phyloP scores from a whole-genome alignment of 75 land plant genomes.

The Pinus albicaulis region DNA sequence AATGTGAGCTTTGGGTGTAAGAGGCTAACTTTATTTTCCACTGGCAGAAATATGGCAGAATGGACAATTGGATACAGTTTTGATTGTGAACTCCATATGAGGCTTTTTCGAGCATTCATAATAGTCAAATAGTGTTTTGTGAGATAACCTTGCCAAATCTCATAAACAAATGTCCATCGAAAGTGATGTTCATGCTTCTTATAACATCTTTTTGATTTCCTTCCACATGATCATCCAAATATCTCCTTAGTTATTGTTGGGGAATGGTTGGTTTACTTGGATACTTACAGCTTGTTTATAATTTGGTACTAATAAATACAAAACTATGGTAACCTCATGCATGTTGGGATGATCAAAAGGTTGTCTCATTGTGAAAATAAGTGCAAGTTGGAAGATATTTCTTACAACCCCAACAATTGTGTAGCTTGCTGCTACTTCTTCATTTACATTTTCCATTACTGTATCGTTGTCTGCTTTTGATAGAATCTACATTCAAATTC shows the following conservation, averaged over 20 bases:
- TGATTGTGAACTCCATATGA: neutral
- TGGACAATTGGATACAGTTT: neutral
- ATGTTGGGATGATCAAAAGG: constrained; percentile 86
- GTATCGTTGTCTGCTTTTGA: constrained; percentile 66
- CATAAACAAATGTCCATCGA: constrained; percentile 77
- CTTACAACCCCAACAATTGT: constrained; percentile 64
- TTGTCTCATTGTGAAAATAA: constrained; percentile 81
- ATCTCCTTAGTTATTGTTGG: constrained; percentile 27
- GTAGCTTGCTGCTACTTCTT: constrained; percentile 64
- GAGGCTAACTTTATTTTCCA: neutral
- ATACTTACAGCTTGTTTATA: constrained; percentile 16
- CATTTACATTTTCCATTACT: constrained; percentile 85
- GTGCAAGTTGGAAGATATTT: constrained; percentile 87
- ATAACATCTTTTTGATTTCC: constrained; percentile 53
- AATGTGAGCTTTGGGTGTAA: neutral
- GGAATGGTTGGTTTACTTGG: constrained; percentile 9
- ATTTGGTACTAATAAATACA: constrained; percentile 28
- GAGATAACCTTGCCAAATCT: constrained; percentile 88
- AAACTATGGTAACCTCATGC: constrained; percentile 90
- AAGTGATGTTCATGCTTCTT: constrained; percentile 58
- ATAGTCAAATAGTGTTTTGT: constrained; percentile 33
- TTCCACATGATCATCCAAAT: constrained; percentile 65
- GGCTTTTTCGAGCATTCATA: neutral
- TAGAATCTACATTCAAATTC: constrained; percentile 47
- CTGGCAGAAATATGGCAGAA: too few species aligned